phyloP scores from a whole-genome alignment of 371 early-diverging fungal genomes.

The Phascolomyces articulosus region DNA sequence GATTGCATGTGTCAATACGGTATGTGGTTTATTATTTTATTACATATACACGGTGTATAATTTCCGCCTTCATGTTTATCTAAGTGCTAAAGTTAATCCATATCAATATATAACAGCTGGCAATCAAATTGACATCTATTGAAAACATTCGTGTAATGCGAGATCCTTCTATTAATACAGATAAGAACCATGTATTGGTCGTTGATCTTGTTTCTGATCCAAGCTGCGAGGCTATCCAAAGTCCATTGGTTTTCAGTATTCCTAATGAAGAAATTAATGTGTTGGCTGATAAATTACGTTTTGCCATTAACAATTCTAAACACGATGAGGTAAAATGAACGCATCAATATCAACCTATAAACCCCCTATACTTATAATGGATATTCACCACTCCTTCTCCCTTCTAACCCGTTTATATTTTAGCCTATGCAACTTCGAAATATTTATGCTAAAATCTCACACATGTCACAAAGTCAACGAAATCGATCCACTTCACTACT shows the following conservation, averaged over 20 bases:
- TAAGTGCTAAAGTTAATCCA: no score
- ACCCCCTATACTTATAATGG: no score
- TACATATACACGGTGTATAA: background rate
- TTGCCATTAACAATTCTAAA: constrained; percentile 40
- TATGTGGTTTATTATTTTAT: constrained; percentile 17
- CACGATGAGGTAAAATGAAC: constrained; percentile 23
- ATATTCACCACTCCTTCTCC: no score
- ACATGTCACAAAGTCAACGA: constrained; percentile 17
- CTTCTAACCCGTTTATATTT: background rate
- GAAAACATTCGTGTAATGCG: constrained; percentile 23
- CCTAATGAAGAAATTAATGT: constrained; percentile 24
- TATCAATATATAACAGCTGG: constrained; percentile 21
- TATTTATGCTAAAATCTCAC: constrained; percentile 20
- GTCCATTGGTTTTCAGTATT: constrained; percentile 9
- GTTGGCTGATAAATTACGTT: constrained; percentile 31
- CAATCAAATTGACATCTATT: constrained; percentile 35
- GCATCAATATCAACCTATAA: background rate
- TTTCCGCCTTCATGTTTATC: no score
- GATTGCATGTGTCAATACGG: constrained; percentile 39
- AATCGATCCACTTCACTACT: constrained; percentile 6
- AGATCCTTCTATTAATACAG: constrained; percentile 2
- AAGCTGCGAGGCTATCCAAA: constrained; percentile 9
- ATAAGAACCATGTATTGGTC: constrained; percentile 11
- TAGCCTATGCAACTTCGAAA: constrained; percentile 26
- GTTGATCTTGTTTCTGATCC: constrained; percentile 12